Conservation (phyloP, 2,329 filamentous ascomycete genomes). For the Exophiala spinifera region DNA sequence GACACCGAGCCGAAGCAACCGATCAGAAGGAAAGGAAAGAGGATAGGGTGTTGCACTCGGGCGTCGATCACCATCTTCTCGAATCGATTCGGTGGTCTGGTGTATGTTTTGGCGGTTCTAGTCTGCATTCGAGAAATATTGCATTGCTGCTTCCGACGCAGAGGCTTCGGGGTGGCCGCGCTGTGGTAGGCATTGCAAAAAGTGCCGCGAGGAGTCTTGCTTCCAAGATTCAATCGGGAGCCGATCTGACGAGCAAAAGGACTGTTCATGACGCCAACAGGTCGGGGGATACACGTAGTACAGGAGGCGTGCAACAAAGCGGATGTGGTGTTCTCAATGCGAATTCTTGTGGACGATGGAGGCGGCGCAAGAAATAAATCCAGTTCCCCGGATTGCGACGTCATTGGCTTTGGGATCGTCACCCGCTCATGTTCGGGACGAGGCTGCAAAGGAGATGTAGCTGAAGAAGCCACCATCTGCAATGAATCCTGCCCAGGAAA, state of each 20-base stretch:
- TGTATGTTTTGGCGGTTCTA: slow-evolving; percentile 18
- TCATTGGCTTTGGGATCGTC: too few relatives aligned
- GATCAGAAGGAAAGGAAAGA: slow-evolving; percentile 42
- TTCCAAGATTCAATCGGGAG: not conserved
- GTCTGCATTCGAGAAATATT: slow-evolving; percentile 2
- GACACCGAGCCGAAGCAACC: slow-evolving; percentile 36
- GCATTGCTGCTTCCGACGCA: slow-evolving; percentile 42
- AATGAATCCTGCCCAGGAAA: not conserved
- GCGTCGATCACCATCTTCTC: slow-evolving; percentile 25
- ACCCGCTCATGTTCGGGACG: too few relatives aligned
- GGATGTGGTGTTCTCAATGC: too few relatives aligned
- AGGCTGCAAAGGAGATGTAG: too few relatives aligned
- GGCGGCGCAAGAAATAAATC: too few relatives aligned
- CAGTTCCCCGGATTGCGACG: too few relatives aligned
- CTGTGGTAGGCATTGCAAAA: not conserved
- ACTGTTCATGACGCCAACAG: slow-evolving; percentile 7
- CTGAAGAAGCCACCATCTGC: too few relatives aligned
- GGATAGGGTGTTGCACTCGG: slow-evolving; percentile 36
- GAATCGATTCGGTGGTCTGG: slow-evolving; percentile 15
- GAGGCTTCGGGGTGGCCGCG: not conserved
- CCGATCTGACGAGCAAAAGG: not conserved
- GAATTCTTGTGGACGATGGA: too few relatives aligned
- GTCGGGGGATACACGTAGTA: too few relatives aligned
- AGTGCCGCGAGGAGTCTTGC: not conserved
- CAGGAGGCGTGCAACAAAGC: too few relatives aligned